Conservation (phyloP, 2,329 filamentous ascomycete species). For the Beauveria scarabaeidicola region DNA sequence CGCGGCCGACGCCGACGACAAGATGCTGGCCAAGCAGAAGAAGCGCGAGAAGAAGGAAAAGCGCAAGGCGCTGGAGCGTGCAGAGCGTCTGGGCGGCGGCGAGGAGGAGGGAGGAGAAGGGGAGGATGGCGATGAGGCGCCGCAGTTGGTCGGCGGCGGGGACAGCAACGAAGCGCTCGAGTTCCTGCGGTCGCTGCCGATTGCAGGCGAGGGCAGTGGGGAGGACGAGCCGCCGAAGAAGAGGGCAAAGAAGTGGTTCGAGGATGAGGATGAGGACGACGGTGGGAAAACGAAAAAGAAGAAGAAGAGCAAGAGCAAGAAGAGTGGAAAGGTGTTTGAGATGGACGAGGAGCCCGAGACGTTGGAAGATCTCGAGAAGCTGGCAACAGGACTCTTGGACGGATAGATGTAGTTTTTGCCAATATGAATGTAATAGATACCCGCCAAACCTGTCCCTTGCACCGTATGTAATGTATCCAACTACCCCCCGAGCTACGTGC, state of each 20-base stretch:
- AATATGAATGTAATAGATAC: constrained; percentile 19
- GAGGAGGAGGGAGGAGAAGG: constrained; percentile 39
- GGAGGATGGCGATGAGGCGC: constrained; percentile 20
- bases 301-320: constrained; percentile 32
- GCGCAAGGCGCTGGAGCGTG: constrained; percentile 55
- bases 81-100: constrained; percentile 27
- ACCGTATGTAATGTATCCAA: background rate
- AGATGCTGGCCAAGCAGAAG: constrained; percentile 70
- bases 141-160: constrained; percentile 31
- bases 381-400: constrained; percentile 65
- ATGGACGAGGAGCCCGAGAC: constrained; percentile 65
- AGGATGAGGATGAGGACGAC: constrained; percentile 64
- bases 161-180: constrained; percentile 47
- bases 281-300: constrained; percentile 38
- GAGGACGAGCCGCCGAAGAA: constrained; percentile 38
- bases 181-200: constrained; percentile 49
- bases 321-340: constrained; percentile 49
- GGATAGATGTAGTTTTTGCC: constrained; percentile 21
- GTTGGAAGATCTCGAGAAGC: constrained; percentile 67
- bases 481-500: no score
- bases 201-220: constrained; percentile 34
- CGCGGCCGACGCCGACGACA: constrained; percentile 73
- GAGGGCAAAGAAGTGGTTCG: constrained; percentile 73
- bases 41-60: constrained; percentile 67
- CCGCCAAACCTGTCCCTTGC: background rate